Conservation (phyloP, 73 alveolate species). For the Paramecium biaurelia region DNA sequence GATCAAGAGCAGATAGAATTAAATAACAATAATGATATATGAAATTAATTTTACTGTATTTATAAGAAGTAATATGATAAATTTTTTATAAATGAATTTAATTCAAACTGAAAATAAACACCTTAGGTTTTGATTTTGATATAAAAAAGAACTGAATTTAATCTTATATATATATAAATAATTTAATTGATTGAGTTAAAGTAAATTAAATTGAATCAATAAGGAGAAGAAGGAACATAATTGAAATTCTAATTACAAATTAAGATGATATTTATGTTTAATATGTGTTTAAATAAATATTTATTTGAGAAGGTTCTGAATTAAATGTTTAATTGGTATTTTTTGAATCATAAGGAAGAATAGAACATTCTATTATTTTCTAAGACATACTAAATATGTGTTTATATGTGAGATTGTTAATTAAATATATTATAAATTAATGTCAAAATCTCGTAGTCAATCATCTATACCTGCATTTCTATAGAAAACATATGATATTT, state of each 20-base stretch:
- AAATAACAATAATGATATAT: not conserved
- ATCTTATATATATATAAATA: not conserved
- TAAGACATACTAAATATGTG: not conserved
- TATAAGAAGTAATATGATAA: not conserved
- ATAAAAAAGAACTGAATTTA: not conserved
- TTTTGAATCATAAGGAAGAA: not conserved
- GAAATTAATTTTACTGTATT: not conserved
- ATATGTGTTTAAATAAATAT: not conserved
- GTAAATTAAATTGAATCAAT: not conserved
- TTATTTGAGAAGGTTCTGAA: not conserved
- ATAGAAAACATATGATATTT: constrained; percentile 67
- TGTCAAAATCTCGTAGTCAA: constrained; percentile 43
- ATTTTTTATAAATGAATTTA: not conserved
- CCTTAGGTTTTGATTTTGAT: not conserved
- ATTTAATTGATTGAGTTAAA: not conserved
- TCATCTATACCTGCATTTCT: constrained; percentile 63
- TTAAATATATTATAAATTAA: not conserved
- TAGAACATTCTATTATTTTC: not conserved
- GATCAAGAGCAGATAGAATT: constrained; percentile 35
- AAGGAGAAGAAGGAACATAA: not conserved
- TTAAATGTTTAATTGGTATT: not conserved
- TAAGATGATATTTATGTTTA: not conserved
- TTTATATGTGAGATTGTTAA: not conserved
- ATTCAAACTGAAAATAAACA: not conserved
- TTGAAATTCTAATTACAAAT: not conserved